phyloP scores from a whole-genome alignment of 2,329 filamentous ascomycete species.

The Colletotrichum scovillei region DNA sequence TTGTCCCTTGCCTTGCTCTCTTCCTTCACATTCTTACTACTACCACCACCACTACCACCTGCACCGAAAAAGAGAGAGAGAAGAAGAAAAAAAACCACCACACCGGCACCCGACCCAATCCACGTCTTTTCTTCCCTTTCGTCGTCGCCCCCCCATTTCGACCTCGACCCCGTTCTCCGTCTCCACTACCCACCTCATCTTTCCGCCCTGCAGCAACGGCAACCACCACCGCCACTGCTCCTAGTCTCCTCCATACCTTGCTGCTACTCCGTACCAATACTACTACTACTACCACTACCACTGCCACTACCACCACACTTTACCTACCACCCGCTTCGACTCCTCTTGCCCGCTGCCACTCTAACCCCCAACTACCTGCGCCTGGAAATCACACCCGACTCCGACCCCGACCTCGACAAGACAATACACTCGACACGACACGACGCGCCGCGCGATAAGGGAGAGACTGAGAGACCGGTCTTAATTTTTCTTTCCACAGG shows the following conservation, averaged over 20 bases:
- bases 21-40: not conserved
- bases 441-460: constrained; percentile 40
- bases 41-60: not conserved
- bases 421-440: constrained; percentile 36
- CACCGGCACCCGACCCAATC: constrained; percentile 11
- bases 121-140: constrained; percentile 16
- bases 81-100: not conserved
- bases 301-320: constrained; percentile 28
- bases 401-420: constrained; percentile 33
- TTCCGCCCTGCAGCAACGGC: constrained; percentile 35
- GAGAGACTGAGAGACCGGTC: constrained; percentile 33
- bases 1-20: not conserved
- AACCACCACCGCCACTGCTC: constrained; percentile 28
- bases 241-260: constrained; percentile 4
- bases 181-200: constrained; percentile 34
- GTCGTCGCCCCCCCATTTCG: constrained; percentile 30
- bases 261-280: constrained; percentile 13
- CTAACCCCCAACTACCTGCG: constrained; percentile 23
- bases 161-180: constrained; percentile 22
- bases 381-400: constrained; percentile 33
- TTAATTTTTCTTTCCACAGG: constrained; percentile 33
- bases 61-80: no score
- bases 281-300: constrained; percentile 19
- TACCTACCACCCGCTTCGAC: constrained; percentile 11
- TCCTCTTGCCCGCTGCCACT: constrained; percentile 11